These are phyloP conservation scores for Arthromyces matolae DNA, from an alignment of 768 basidiomycete genomes.

Conservation along the genomic window DNA sequence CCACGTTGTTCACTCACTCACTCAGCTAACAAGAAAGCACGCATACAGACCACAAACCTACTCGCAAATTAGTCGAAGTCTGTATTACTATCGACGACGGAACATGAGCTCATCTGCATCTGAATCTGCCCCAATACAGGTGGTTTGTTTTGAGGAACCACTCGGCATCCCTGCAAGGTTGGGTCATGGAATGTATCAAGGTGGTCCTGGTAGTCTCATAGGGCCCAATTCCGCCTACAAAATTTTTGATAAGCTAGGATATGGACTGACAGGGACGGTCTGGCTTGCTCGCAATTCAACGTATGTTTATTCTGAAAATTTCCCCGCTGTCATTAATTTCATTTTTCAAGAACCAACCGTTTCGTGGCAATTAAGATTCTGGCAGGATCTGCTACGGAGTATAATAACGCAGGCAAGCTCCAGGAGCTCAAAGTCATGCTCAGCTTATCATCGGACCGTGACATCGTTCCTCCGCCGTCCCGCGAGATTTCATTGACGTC, in stretches of 20 bases:
- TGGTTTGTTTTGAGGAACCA: conserved; percentile 27
- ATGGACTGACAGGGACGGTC: conserved; percentile 27
- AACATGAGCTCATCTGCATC: too few species aligned
- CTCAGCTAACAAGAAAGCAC: too few species aligned
- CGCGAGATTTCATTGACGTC: too few species aligned
- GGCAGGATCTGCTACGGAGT: conserved; percentile 21
- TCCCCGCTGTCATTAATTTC: background rate
- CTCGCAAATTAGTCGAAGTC: too few species aligned
- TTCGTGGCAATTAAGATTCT: conserved; percentile 31
- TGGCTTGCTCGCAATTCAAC: conserved; percentile 26
- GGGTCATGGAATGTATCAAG: conserved; percentile 24
- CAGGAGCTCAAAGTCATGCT: conserved; percentile 22
- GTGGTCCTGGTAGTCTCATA: conserved; percentile 24
- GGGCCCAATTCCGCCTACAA: conserved; percentile 25
- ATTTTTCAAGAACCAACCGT: conserved; percentile 15
- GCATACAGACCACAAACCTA: too few species aligned
- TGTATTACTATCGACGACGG: too few species aligned
- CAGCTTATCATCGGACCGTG: conserved; percentile 2
- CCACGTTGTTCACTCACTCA: too few species aligned
- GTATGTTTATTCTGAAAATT: conserved; percentile 11
- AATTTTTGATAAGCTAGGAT: conserved; percentile 27
- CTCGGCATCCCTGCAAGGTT: conserved; percentile 24
- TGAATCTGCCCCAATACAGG: too few species aligned
- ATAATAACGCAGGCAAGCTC: conserved; percentile 13
- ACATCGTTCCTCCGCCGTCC: conserved; percentile 6